Percentiles rank a stretch among this genome's conserved stretches.
These are phyloP conservation scores for Schizonepeta tenuifolia DNA, from an alignment of 257 asterid genomes.

Conservation along the genomic window DNA sequence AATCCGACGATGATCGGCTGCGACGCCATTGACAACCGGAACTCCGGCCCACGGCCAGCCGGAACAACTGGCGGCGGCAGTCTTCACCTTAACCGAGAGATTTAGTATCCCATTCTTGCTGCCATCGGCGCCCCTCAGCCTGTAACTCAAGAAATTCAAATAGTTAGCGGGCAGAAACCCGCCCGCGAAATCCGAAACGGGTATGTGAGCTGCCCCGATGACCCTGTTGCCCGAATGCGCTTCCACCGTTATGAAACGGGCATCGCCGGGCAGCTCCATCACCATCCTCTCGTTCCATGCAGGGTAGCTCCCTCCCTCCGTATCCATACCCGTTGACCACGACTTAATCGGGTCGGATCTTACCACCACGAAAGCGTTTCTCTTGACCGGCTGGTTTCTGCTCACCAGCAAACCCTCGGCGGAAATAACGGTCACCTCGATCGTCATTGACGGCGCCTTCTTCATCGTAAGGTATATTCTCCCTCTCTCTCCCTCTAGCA, in stretches of 20 bases:
- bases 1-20: constrained; percentile 30
- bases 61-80: constrained; percentile 31
- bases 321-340: constrained; percentile 46
- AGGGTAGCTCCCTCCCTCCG: constrained; percentile 61
- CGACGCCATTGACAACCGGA: constrained; percentile 23
- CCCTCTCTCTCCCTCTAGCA: too few species aligned
- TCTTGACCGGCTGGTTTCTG: constrained; percentile 39
- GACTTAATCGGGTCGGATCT: constrained; percentile 43
- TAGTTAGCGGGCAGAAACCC: constrained; percentile 58
- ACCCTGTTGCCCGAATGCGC: constrained; percentile 48
- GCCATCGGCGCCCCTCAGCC: constrained; percentile 60
- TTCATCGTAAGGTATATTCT: too few species aligned
- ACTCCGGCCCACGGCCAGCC: constrained; percentile 34
- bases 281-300: constrained; percentile 66
- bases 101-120: constrained; percentile 73
- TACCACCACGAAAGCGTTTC: constrained; percentile 35
- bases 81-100: constrained; percentile 57
- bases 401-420: constrained; percentile 42
- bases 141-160: constrained; percentile 77
- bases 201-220: constrained; percentile 60
- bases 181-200: constrained; percentile 67
- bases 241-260: constrained; percentile 57
- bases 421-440: constrained; percentile 50
- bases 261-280: constrained; percentile 55
- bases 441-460: background rate